Evolutionary conservation across 345 rosid species (phyloP).

Genomic region (Anacardium occidentale): DNA sequence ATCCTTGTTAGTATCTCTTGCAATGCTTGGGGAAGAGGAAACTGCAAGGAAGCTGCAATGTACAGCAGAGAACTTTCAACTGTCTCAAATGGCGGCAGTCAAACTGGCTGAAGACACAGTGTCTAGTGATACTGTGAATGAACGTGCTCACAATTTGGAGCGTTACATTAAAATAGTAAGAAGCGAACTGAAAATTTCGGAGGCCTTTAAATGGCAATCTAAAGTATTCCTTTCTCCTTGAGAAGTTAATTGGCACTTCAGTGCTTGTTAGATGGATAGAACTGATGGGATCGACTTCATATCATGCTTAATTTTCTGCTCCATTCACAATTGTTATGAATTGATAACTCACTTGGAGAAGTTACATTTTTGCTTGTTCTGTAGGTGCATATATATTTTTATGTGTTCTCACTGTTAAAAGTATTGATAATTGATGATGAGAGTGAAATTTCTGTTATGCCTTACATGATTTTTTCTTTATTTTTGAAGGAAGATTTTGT

Average conservation of each 20-base stretch:
- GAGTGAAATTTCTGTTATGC: no score
- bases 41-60: slow-evolving; percentile 69
- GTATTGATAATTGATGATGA: no score
- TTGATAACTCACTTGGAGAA: no score
- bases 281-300: no score
- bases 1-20: slow-evolving; percentile 68
- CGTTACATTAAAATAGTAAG: slow-evolving; percentile 43
- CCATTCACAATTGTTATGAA: background rate
- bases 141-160: slow-evolving; percentile 56
- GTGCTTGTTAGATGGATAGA: background rate
- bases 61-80: slow-evolving; percentile 67
- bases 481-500: no score
- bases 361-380: no score
- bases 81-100: slow-evolving; percentile 75
- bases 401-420: no score
- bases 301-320: background rate
- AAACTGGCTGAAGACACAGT: slow-evolving; percentile 76
- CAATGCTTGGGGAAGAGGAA: slow-evolving; percentile 68
- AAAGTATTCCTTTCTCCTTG: slow-evolving; percentile 62
- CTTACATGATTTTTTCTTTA: no score
- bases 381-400: no score
- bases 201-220: slow-evolving; percentile 68
- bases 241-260: slow-evolving; percentile 5
- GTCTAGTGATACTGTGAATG: slow-evolving; percentile 53
- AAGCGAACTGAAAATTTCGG: slow-evolving; percentile 41